A percentile compares a stretch with the other conserved stretches of the same genome.
These are phyloP conservation scores for Xylariaceae sp. DNA, from an alignment of 2,329 filamentous ascomycete species.

Conservation along the genomic window DNA sequence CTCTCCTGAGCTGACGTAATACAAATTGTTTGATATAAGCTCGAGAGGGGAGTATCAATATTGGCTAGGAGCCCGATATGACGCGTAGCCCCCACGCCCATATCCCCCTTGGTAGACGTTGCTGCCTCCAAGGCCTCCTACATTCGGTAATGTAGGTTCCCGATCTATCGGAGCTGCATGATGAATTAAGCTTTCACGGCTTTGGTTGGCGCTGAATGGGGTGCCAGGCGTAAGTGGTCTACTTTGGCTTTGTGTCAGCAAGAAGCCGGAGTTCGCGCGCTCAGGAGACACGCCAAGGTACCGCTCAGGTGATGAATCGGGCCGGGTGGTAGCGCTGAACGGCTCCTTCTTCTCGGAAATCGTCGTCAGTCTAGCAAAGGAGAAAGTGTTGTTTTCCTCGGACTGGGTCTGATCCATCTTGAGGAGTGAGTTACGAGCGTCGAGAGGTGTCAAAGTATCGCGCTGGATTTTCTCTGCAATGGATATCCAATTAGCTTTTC, in stretches of 20 bases:
- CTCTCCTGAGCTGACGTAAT: too few relatives aligned
- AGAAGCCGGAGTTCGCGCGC: conserved; percentile 33
- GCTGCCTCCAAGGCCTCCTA: conserved; percentile 27
- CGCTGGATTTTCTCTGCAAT: conserved; percentile 74
- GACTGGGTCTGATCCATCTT: conserved; percentile 64
- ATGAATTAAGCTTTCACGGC: conserved; percentile 47
- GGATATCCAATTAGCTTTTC: conserved; percentile 9
- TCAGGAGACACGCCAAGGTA: conserved; percentile 35
- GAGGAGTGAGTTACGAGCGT: conserved; percentile 85
- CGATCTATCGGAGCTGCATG: conserved; percentile 49
- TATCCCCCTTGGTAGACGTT: conserved; percentile 31
- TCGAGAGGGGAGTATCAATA: too few relatives aligned
- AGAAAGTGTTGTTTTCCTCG: conserved; percentile 47
- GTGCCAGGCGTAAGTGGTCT: conserved; percentile 48
- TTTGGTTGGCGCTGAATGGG: conserved; percentile 39
- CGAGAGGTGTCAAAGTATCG: conserved; percentile 82
- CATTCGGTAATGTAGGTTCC: conserved; percentile 44
- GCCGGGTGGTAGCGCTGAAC: conserved; percentile 20
- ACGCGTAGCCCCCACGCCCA: conserved; percentile 24
- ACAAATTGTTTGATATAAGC: too few relatives aligned
- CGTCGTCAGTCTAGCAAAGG: conserved; percentile 49
- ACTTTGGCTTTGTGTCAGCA: conserved; percentile 32
- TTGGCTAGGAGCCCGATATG: conserved; percentile 25
- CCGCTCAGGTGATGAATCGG: conserved; percentile 44
- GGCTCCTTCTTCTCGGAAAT: conserved; percentile 43